phyloP scores from a whole-genome alignment of 2,329 filamentous ascomycete species.

The Aureobasidium sp. region DNA sequence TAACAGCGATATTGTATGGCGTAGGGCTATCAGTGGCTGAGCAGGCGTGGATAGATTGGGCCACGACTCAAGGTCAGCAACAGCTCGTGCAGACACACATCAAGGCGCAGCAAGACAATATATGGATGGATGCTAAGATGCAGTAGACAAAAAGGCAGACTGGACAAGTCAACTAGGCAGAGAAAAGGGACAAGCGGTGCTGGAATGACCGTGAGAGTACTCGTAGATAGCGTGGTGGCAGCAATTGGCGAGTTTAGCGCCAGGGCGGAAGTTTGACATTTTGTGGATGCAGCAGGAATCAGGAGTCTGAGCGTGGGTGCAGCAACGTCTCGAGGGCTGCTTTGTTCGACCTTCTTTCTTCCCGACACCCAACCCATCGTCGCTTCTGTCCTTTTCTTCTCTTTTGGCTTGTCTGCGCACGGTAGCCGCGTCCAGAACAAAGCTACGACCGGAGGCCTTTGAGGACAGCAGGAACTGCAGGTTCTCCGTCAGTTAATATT shows the following conservation, averaged over 20 bases:
- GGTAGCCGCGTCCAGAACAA: conserved; percentile 4
- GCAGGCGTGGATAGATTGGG: not conserved
- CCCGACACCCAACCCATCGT: not conserved
- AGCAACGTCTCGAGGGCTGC: conserved; percentile 2
- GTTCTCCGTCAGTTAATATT: conserved; percentile 38
- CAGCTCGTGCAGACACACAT: not conserved
- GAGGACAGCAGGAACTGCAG: conserved; percentile 81
- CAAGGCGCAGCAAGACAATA: not conserved
- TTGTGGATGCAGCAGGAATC: not conserved
- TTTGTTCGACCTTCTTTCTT: conserved; percentile 5
- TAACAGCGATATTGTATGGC: conserved; percentile 3
- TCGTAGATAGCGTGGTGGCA: not conserved
- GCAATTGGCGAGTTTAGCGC: conserved; percentile 7
- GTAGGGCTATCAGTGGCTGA: conserved; percentile 1
- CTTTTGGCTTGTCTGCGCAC: not conserved
- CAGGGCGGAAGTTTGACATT: not conserved
- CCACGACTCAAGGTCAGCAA: not conserved
- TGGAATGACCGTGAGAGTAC: not conserved
- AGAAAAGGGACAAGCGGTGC: not conserved
- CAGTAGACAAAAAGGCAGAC: not conserved
- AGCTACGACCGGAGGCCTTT: conserved; percentile 49
- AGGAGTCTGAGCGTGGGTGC: conserved; percentile 6
- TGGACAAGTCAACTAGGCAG: not conserved
- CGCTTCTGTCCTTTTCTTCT: conserved; percentile 2
- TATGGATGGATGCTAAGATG: not conserved